A percentile compares a stretch with the other conserved stretches of the same genome.
These are phyloP conservation scores for Gilbertella persicaria DNA, from an alignment of 371 early-diverging fungal species.

Conservation along the genomic window DNA sequence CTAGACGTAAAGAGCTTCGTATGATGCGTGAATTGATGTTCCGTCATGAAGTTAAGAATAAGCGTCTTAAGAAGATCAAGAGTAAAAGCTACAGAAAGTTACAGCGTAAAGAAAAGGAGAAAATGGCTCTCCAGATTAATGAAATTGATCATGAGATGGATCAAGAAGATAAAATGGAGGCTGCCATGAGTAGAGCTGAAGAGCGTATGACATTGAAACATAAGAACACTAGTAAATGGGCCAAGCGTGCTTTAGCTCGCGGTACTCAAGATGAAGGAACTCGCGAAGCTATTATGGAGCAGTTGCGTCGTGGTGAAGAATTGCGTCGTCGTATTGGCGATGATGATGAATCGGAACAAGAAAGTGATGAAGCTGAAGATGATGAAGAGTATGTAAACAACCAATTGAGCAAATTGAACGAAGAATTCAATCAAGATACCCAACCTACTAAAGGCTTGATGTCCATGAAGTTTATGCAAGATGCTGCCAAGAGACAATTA, in stretches of 20 bases:
- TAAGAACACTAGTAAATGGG: constrained; percentile 95
- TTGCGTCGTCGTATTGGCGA: constrained; percentile 84
- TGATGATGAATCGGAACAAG: constrained; percentile 62
- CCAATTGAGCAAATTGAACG: constrained; percentile 46
- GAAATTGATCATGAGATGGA: constrained; percentile 77
- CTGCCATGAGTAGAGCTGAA: constrained; percentile 80
- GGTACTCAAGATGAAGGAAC: constrained; percentile 72
- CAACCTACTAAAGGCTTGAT: constrained; percentile 82
- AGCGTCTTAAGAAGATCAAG: constrained; percentile 95
- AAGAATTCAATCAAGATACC: constrained; percentile 50
- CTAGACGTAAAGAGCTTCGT: constrained; percentile 77
- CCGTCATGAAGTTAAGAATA: constrained; percentile 88
- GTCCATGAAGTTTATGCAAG: constrained; percentile 97
- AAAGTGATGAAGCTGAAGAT: constrained; percentile 52
- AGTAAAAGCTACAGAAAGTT: constrained; percentile 91
- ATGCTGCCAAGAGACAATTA: constrained; percentile 60
- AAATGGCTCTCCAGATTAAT: constrained; percentile 41
- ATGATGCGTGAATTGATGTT: constrained; percentile 94
- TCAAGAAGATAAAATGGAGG: constrained; percentile 60
- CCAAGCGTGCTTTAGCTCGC: constrained; percentile 74
- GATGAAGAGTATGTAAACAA: constrained; percentile 36
- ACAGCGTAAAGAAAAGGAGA: constrained; percentile 69
- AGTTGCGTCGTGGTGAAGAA: constrained; percentile 80
- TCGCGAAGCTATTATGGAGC: constrained; percentile 84
- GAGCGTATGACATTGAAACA: constrained; percentile 94